Conservation (phyloP, 306 rosid species). For the Fagus crenata region DNA sequence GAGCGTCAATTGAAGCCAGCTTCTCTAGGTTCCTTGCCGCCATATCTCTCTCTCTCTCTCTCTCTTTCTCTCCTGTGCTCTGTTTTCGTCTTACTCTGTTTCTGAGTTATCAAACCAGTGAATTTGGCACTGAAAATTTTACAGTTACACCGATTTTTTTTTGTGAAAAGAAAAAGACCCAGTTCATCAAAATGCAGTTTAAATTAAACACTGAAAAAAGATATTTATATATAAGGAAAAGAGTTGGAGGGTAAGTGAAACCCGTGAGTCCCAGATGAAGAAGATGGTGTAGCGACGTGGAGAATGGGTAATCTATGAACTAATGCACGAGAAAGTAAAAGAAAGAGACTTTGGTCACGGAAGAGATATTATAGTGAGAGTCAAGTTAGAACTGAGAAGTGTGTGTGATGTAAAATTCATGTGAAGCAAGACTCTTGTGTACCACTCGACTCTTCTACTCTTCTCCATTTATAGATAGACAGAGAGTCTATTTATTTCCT, state of each 20-base stretch:
- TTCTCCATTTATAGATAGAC: no score
- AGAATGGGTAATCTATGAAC: conserved; percentile 33
- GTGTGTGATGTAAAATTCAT: neutral
- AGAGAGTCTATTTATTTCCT: no score
- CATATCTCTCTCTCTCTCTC: conserved; percentile 30
- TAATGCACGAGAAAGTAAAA: conserved; percentile 35
- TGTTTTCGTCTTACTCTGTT: neutral
- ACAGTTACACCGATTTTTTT: neutral
- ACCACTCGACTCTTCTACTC: no score
- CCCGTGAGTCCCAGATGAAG: conserved; percentile 40
- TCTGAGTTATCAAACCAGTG: neutral
- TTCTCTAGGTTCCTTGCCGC: conserved; percentile 74
- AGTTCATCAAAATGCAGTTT: neutral
- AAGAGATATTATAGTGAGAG: neutral
- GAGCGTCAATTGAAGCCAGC: conserved; percentile 97
- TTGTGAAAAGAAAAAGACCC: neutral
- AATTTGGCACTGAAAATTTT: neutral
- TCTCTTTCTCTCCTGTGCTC: neutral
- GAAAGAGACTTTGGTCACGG: conserved; percentile 17
- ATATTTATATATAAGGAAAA: neutral
- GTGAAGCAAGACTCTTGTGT: neutral
- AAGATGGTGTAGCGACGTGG: conserved; percentile 2
- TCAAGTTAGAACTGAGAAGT: no score
- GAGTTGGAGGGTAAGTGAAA: conserved; percentile 4
- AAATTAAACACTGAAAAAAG: neutral